Base-by-base conservation (phyloP, 2,329 filamentous ascomycete genomes). In the Pyricularia sp. region DNA sequence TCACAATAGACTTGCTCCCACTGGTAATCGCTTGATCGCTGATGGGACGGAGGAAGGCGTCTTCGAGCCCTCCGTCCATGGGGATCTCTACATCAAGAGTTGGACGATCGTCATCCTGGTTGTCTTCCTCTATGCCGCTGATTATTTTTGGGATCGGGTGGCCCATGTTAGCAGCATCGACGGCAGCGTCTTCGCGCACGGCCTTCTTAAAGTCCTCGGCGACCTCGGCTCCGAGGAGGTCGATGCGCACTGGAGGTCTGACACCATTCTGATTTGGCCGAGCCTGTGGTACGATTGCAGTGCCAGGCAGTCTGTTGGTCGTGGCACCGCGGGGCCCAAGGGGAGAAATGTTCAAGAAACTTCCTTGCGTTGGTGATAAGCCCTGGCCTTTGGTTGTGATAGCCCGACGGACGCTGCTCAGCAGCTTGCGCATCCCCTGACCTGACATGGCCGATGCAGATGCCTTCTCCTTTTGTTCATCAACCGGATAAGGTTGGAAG, bases 1-100 rank as follows among this genome's bases (percentile, higher is more conserved):
- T 96, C 69, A 97, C 85, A 72, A 97, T 96, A 0, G 93, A 97
- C 75, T 94, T 90, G 81, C 92, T 97, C n/a, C 92, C 92, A 12
- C 84, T 84, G 0, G 93, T 95, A 64, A 94, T 86, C 6, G 79
- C 85, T 72, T 82, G 81, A 70, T 88, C 85, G 71, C 85, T 87
- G 14, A 77, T 73, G 1, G 84, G 83, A 64, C 84, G 78, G 4
- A 78, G 73, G 72, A 68, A 10, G 12, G 58, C n/a, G 23, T 68
- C 30, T 17, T 36, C n/a, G 14, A 63, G 23, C 25, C 50, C 66
- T 17, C 23, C 31, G n/a, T 23, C 36, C 23, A 61, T 1, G 1
- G 25, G n/a, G 3, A 25, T n/a, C 1, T 61, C 25, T 9, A 61
- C 10, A 12, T 61, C 58, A 4, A 61, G 58, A 61, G 25, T 61